Conservation (phyloP, 495 filamentous ascomycete genomes). For the Cladorrhinum samala region DNA sequence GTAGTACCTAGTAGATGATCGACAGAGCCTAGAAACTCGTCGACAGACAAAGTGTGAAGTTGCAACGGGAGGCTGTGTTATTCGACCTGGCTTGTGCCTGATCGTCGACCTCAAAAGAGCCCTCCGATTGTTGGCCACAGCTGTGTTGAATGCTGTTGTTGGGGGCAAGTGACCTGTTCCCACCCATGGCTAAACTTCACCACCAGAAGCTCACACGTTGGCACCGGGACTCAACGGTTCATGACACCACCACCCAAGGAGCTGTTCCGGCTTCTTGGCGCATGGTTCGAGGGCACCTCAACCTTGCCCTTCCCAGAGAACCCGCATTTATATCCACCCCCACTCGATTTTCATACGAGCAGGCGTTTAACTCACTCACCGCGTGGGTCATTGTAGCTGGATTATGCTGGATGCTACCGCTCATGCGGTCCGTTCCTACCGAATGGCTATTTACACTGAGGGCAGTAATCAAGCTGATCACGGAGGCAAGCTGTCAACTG, state of each 20-base stretch:
- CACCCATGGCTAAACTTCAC: too few species aligned
- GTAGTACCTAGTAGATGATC: slow-evolving; percentile 12
- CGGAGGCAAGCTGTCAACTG: slow-evolving; percentile 24
- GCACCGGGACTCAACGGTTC: too few species aligned
- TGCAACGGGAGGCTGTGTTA: slow-evolving; percentile 1
- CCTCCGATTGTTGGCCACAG: too few species aligned
- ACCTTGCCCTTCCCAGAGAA: slow-evolving; percentile 11
- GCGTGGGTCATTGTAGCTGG: slow-evolving; percentile 10
- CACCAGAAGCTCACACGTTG: too few species aligned
- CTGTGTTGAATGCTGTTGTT: too few species aligned
- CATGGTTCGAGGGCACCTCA: slow-evolving; percentile 8
- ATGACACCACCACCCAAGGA: not conserved
- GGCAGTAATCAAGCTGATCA: slow-evolving; percentile 18
- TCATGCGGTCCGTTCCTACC: slow-evolving; percentile 40
- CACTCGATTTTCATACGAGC: slow-evolving; percentile 10
- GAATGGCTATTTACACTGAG: slow-evolving; percentile 35
- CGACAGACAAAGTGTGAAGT: slow-evolving; percentile 6
- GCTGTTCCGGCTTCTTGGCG: slow-evolving; percentile 6
- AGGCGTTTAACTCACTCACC: slow-evolving; percentile 19
- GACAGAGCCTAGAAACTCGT: slow-evolving; percentile 19
- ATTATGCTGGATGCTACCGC: slow-evolving; percentile 28
- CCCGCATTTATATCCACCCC: slow-evolving; percentile 13
- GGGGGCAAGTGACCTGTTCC: too few species aligned
- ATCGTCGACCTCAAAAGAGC: too few species aligned
- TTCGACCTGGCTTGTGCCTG: not conserved